Conservation (phyloP, 345 rosid genomes). For the Eucalyptus globulus region DNA sequence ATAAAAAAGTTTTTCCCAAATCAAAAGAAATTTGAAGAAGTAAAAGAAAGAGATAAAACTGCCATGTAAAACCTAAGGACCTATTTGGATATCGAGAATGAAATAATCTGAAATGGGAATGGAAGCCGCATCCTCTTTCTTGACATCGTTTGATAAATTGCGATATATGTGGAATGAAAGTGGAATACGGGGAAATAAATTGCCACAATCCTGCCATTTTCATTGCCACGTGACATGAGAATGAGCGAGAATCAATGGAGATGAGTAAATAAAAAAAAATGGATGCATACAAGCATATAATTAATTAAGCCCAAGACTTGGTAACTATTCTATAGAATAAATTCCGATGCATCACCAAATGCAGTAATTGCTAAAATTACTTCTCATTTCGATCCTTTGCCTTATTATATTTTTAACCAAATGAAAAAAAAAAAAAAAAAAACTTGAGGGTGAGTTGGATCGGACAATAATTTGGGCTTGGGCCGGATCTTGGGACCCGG, state of each 20-base stretch:
- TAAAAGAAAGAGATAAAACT: neutral
- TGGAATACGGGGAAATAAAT: neutral
- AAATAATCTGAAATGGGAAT: neutral
- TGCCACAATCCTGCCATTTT: neutral
- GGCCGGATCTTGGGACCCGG: neutral
- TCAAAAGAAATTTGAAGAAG: neutral
- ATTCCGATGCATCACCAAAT: neutral
- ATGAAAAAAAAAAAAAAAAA: neutral
- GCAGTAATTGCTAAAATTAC: neutral
- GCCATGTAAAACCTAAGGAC: neutral
- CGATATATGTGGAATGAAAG: neutral
- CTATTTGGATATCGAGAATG: neutral
- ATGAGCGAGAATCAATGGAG: fast-evolving
- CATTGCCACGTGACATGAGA: neutral
- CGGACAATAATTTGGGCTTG: neutral
- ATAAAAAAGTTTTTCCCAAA: neutral
- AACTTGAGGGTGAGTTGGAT: neutral
- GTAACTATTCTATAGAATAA: neutral
- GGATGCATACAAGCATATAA: neutral
- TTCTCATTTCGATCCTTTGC: neutral
- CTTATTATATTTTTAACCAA: neutral
- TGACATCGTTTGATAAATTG: neutral
- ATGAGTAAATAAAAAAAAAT: neutral
- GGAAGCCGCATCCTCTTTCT: neutral
- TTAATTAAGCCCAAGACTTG: neutral